Base-by-base conservation (phyloP, 2,329 filamentous ascomycete species). In the Claviceps monticola region DNA sequence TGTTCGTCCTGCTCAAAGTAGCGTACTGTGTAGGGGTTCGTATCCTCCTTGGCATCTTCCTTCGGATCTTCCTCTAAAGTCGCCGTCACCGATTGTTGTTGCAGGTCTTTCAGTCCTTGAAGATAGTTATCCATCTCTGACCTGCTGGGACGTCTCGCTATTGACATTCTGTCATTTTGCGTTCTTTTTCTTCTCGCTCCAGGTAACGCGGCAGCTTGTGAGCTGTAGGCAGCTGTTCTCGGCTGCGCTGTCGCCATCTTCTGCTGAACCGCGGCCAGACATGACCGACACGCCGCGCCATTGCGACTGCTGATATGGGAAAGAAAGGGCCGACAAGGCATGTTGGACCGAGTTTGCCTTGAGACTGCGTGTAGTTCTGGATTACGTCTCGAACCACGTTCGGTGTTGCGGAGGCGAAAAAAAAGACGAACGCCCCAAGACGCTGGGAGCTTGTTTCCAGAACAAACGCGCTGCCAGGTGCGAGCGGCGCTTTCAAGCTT, bases 1-100 rank as follows among this genome's bases (percentile, higher is more conserved):
- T 62, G 56, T 3, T 65, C 64, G 14, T 67, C 66, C 58, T 77
- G 70, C 51, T 79, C 73, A 54, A 75, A 79, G 58, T 69, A 76
- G 8, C 69, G 67, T 11, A 76, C 66, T 2, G 64, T 62, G 38
- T 63, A 65, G 16, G 60, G 54, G 5, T 55, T 51, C n/a, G 49
- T 55, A 2, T 50, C 29, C 11, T 60, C 54, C 5, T 55, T 50
- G n/a, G 49, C 53, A 1, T 49, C 39, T 6, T 59, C 47, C 8
- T 61, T 50, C 11, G 54, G 48, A 13, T 58, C 29, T 11, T 11
- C 9, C 29, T 34, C 29, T 34, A 34, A 34, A n/a, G 14, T 4
- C 38, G 38, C 56, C 11, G 56, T 56, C 1, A 57, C 47, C 21
- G 23, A n/a, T 17, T 19, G 44, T 19, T 55, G 54, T 26, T 58